phyloP scores from a whole-genome alignment of 768 basidiomycete species.

The Leccinum boreale region DNA sequence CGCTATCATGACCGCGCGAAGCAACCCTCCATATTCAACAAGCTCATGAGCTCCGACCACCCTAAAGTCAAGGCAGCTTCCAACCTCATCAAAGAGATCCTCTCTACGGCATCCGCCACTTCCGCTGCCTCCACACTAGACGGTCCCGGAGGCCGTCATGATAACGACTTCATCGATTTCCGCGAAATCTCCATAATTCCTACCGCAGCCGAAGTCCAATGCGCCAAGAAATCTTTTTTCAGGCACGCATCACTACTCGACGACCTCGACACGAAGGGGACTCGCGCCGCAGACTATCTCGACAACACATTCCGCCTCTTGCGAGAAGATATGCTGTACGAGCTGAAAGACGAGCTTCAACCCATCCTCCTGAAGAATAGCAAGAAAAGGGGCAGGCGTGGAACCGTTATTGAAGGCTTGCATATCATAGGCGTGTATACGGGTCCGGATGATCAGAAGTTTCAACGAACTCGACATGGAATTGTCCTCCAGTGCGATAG shows the following conservation, averaged over 20 bases:
- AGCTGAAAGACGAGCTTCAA: slow-evolving; percentile 55
- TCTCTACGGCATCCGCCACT: slow-evolving; percentile 26
- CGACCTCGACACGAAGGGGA: slow-evolving; percentile 36
- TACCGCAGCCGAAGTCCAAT: slow-evolving; percentile 55
- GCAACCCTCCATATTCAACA: slow-evolving; percentile 27
- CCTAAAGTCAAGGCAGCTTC: slow-evolving; percentile 29
- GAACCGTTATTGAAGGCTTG: slow-evolving; percentile 38
- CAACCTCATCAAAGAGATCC: slow-evolving; percentile 39
- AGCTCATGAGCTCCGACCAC: slow-evolving; percentile 23
- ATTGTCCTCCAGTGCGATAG: slow-evolving; percentile 36
- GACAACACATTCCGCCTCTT: slow-evolving; percentile 67
- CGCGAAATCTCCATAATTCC: slow-evolving; percentile 61
- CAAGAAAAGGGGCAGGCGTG: slow-evolving; percentile 37
- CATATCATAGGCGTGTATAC: slow-evolving; percentile 35
- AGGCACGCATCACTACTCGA: slow-evolving; percentile 43
- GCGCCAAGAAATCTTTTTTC: slow-evolving; percentile 44
- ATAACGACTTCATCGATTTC: slow-evolving; percentile 65
- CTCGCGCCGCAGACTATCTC: slow-evolving; percentile 46
- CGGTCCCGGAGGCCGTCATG: slow-evolving; percentile 63
- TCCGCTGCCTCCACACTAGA: slow-evolving; percentile 16
- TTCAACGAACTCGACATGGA: slow-evolving; percentile 38
- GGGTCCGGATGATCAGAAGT: slow-evolving; percentile 22
- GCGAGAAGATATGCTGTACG: slow-evolving; percentile 59
- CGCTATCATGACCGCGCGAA: slow-evolving; percentile 40
- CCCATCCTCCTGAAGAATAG: slow-evolving; percentile 35